Evolutionary conservation across 2,329 filamentous ascomycete species (phyloP), one percentile per base, ranked within the genome.

Genomic region (Colletotrichum sp.): DNA sequence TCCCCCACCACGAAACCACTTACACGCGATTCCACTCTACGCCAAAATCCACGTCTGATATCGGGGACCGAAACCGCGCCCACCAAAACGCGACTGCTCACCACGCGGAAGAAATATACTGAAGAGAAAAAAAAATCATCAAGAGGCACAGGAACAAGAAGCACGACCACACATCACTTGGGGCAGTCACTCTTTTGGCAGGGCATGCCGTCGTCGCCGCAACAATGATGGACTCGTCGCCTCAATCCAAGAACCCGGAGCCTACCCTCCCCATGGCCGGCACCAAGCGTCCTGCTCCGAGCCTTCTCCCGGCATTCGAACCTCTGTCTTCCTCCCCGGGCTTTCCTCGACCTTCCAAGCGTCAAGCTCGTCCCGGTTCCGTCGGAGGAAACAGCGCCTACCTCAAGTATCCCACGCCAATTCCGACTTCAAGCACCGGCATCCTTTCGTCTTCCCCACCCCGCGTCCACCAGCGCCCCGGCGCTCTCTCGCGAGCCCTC

Each of bases 381-480:
- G 82, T 83, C 15, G 84, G 84, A 55, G 82, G 86, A 71, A 87
- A 82, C 49, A 82, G 86, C 75, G 88, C 88, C 72, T 89, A 90
- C 79, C 85, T 90, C 79, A 95, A 94, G 82, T 99, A 99, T 86
- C 97, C 97, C 57, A 99, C 97, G 4, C 97, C 97, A 2, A 91
- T 98, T 77, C 96, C 96, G 24, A 98, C 96, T 6, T 99, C 97
- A 5, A 98, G 95, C 79, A 98, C 96, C 62, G 95, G 95, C 81
- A 95, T 98, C 80, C 88, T 98, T 79, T 95, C 95, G 49, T 98
- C 95, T 64, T 98, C 96, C 72, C 96, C 96, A 64, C 93, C 94
- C 74, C 90, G 84, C 81, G 86, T 85, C 80, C 69, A 71, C 66
- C 70, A 68, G 39, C 59, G 75, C 28, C 62, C 72, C n/a, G 72